A percentile compares a stretch with the other conserved stretches of the same genome.
Evolutionary conservation across 805 yeast genomes (phyloP).

Genomic region (Starmera caribaea): DNA sequence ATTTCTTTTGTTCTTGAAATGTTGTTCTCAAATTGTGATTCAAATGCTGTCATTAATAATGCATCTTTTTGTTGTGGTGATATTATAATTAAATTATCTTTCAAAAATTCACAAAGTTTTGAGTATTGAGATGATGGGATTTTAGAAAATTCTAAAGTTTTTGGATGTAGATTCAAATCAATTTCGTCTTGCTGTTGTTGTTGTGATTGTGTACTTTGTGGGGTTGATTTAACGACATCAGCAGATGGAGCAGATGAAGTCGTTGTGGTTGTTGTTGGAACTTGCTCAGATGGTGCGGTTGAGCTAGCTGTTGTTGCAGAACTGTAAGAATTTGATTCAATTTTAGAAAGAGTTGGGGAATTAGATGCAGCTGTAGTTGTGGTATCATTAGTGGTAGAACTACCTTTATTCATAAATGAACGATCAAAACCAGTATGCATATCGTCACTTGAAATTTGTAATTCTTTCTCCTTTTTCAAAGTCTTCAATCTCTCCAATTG

Average conservation of each 20-base stretch:
- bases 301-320: not conserved
- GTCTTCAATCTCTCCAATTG: constrained; percentile 59
- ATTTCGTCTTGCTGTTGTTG: constrained; percentile 16
- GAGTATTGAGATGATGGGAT: constrained; percentile 39
- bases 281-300: not conserved
- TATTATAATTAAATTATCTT: constrained; percentile 54
- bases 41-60: constrained; percentile 86
- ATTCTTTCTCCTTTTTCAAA: constrained; percentile 58
- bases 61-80: constrained; percentile 86
- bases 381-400: constrained; percentile 9
- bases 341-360: constrained; percentile 1
- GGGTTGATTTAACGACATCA: constrained; percentile 1
- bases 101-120: constrained; percentile 41
- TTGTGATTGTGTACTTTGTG: constrained; percentile 1
- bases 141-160: constrained; percentile 38
- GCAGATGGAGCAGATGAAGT: not conserved
- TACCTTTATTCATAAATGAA: constrained; percentile 50
- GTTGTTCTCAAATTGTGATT: constrained; percentile 60
- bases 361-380: constrained; percentile 11
- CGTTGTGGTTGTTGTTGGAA: not conserved
- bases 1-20: constrained; percentile 44
- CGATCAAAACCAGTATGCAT: constrained; percentile 87
- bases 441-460: constrained; percentile 83
- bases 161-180: constrained; percentile 9
- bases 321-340: constrained; percentile 8